Base-by-base conservation (phyloP, 2,329 filamentous ascomycete species). In the Pseudodiploospora longispora region DNA sequence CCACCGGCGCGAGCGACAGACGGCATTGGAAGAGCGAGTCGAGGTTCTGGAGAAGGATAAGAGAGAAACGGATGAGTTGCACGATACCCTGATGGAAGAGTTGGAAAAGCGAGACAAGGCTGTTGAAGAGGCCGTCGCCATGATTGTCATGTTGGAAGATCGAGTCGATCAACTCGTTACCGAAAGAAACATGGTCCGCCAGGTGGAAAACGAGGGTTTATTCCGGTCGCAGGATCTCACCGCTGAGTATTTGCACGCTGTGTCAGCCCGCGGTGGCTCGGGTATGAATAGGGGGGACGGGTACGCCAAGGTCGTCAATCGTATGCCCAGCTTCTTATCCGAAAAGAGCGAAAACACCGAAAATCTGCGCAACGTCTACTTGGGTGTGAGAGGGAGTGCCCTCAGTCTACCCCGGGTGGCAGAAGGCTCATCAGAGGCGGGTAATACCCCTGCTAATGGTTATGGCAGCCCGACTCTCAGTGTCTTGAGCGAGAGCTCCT, bases 51-150 rank as follows among this genome's bases (percentile, higher is more conserved):
- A 80, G 49, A 59, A 62, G 6, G 71, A 80, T 42, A 72, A 75
- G 48, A 62, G 61, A 4, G 74, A 81, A 53, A 56, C 78, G 41
- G 70, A 75, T 46, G 71, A 77, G 10, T 69, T 81, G 50, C 82
- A 82, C 48, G 72, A 78, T 12, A 68, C 71, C 48, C 63, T 87
- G 31, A 55, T 80, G 19, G 60, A 65, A 3, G 81, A 85, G 58
- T 57, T 86, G 42, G 78, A 84, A 50, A 80, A 80, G 62, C 71
- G 82, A 12, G 83, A 87, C 59, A 80, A 80, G 55, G 83, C 83
- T 4, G 71, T 87, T 2, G 78, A 82, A 49, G 82, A 87, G 55
- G 83, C 83, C 4, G 80, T 86, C 5, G 70, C 74, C 29, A 79
- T 86, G 67, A 87, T 87, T 50, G 75, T 83, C 41, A 68, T 69